Evolutionary conservation across 2,329 filamentous ascomycete genomes (phyloP).

Genomic region (Fusarium sp.): DNA sequence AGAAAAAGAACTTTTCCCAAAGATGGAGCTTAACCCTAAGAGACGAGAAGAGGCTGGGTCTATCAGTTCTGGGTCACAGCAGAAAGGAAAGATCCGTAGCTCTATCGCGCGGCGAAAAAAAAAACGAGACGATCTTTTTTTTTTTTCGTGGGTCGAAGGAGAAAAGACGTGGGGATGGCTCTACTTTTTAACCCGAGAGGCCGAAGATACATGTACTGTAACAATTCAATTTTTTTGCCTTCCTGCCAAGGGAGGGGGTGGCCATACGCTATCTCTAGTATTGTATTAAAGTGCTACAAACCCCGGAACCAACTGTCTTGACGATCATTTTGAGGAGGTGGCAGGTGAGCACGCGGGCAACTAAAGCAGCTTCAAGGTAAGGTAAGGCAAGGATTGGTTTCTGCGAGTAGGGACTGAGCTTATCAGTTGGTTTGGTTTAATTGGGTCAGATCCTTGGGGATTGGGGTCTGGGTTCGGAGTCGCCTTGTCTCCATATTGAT

Average conservation of each 20-base stretch:
- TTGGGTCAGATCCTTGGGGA: background rate
- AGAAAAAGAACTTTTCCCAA: constrained; percentile 18
- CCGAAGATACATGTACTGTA: background rate
- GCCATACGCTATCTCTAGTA: background rate
- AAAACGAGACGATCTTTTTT: constrained; percentile 22
- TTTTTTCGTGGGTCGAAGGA: constrained; percentile 18
- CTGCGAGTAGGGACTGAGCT: constrained; percentile 12
- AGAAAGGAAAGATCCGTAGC: background rate
- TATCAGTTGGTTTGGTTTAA: constrained; percentile 24
- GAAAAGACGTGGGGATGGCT: constrained; percentile 24
- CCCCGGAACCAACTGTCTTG: constrained; percentile 1
- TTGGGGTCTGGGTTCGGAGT: constrained; percentile 3
- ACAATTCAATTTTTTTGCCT: constrained; percentile 1
- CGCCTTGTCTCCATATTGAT: constrained; percentile 6
- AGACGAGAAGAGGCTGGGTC: background rate
- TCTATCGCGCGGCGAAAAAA: background rate
- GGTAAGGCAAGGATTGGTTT: background rate
- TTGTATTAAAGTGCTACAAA: background rate
- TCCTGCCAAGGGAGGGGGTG: background rate
- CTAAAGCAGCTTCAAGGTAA: background rate
- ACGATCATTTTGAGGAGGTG: constrained; percentile 10
- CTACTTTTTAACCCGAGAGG: constrained; percentile 28
- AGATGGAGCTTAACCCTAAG: constrained; percentile 14
- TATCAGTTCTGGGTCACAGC: too few relatives aligned
- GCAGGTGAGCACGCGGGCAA: constrained; percentile 17